A percentile compares a stretch with the other conserved stretches of the same genome.
Evolutionary conservation across 1,284 basidiomycete genomes (phyloP).

Genomic region (Cutaneotrichosporon sp.): DNA sequence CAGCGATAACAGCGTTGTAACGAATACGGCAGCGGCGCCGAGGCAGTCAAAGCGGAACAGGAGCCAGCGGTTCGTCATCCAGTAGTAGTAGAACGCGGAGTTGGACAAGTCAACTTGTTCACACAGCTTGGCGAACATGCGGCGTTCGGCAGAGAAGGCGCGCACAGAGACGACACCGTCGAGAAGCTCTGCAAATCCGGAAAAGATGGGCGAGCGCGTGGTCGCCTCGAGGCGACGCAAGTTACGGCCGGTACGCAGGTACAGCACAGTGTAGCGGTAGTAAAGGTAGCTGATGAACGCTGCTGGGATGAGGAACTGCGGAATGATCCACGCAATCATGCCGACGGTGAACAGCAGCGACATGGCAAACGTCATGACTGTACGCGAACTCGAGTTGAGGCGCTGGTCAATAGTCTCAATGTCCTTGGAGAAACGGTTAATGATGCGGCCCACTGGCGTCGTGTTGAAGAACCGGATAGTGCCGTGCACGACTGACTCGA

Average conservation of each 20-base stretch:
- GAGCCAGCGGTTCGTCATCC: conserved; percentile 35
- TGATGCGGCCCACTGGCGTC: conserved; percentile 56
- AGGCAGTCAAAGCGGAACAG: conserved; percentile 67
- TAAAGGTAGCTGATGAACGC: conserved; percentile 58
- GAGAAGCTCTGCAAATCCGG: conserved; percentile 71
- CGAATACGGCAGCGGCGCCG: conserved; percentile 67
- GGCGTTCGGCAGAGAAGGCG: conserved; percentile 74
- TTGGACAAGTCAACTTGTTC: conserved; percentile 62
- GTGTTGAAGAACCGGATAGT: conserved; percentile 47
- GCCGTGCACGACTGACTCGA: conserved; percentile 34
- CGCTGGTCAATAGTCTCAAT: conserved; percentile 70
- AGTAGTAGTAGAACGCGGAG: conserved; percentile 48
- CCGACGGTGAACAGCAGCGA: conserved; percentile 62
- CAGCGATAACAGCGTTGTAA: conserved; percentile 70
- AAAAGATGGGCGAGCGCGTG: conserved; percentile 44
- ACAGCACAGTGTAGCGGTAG: conserved; percentile 62
- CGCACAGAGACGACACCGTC: conserved; percentile 76
- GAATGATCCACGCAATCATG: conserved; percentile 60
- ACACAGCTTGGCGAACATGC: conserved; percentile 69
- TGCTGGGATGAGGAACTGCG: conserved; percentile 67
- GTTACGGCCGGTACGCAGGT: conserved; percentile 64
- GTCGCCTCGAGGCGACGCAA: conserved; percentile 66
- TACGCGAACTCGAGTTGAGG: conserved; percentile 63
- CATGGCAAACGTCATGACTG: conserved; percentile 67
- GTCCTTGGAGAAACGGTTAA: conserved; percentile 75